These are phyloP conservation scores for Porpolomopsis calyptriformis DNA, from an alignment of 768 basidiomycete species.

Conservation along the genomic window DNA sequence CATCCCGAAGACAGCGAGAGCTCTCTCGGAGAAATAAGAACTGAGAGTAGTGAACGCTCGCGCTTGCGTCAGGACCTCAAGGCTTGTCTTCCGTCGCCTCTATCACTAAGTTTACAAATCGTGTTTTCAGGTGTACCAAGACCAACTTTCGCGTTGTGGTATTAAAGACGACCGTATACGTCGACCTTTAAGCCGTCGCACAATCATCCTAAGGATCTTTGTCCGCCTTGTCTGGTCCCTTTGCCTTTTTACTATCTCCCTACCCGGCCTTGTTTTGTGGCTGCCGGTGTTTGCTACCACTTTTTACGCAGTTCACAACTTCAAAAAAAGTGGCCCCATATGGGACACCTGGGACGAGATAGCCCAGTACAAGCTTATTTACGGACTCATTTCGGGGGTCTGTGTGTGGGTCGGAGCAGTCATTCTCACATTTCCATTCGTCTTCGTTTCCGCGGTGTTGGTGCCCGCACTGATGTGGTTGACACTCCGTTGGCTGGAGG, in stretches of 20 bases:
- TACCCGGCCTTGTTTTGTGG: conserved; percentile 79
- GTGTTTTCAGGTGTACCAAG: conserved; percentile 56
- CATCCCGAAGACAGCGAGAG: conserved; percentile 8
- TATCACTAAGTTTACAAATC: background rate
- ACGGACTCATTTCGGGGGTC: conserved; percentile 66
- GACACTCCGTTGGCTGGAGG: conserved; percentile 80
- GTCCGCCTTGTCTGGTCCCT: conserved; percentile 57
- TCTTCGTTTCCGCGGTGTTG: conserved; percentile 42
- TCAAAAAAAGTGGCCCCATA: conserved; percentile 72
- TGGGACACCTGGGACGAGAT: conserved; percentile 88
- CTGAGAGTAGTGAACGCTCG: conserved; percentile 19
- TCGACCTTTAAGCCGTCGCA: conserved; percentile 42
- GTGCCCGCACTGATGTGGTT: conserved; percentile 84
- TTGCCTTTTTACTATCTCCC: conserved; percentile 50
- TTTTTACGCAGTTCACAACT: conserved; percentile 57
- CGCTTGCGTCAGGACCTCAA: conserved; percentile 45
- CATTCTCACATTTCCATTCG: conserved; percentile 52
- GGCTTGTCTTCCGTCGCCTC: conserved; percentile 26
- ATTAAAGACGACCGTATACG: conserved; percentile 84
- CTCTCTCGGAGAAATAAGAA: conserved; percentile 16
- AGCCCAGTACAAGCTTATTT: conserved; percentile 79
- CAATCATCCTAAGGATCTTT: conserved; percentile 51
- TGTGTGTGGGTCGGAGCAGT: conserved; percentile 51
- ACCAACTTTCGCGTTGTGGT: conserved; percentile 51
- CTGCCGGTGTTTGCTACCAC: conserved; percentile 65